phyloP scores from a whole-genome alignment of 1,284 basidiomycete species.

The Schizophyllum amplum region DNA sequence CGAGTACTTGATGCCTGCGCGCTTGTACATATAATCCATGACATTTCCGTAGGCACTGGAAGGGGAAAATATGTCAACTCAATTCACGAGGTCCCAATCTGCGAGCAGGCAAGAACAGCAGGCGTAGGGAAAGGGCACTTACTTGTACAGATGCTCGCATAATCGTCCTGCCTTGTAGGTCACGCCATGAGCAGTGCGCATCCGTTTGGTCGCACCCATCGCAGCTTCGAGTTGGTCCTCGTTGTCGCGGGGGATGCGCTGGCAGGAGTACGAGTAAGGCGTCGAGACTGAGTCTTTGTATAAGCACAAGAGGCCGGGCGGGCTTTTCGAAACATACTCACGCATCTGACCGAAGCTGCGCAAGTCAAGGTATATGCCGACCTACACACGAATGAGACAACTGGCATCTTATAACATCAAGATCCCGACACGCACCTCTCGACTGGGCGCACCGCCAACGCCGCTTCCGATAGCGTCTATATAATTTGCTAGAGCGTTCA shows the following conservation, averaged over 20 bases:
- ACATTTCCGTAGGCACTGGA: constrained; percentile 62
- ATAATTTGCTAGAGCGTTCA: constrained; percentile 67
- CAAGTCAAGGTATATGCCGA: constrained; percentile 65
- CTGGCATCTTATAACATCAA: no score
- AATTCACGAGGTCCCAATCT: no score
- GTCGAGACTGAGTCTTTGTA: constrained; percentile 38
- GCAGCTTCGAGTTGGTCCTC: constrained; percentile 80
- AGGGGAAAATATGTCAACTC: neutral
- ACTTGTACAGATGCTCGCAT: constrained; percentile 62
- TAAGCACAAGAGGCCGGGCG: neutral
- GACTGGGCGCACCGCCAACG: constrained; percentile 10
- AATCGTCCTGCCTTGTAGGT: constrained; percentile 52
- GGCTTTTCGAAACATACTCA: constrained; percentile 27
- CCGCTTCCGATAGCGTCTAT: constrained; percentile 35
- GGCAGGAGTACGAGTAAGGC: constrained; percentile 74
- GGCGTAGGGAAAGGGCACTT: constrained; percentile 16
- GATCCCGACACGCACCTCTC: constrained; percentile 17
- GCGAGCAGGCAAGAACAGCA: neutral
- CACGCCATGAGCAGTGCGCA: constrained; percentile 51
- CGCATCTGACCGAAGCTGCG: constrained; percentile 81
- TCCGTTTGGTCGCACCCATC: constrained; percentile 59
- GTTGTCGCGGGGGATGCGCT: constrained; percentile 59
- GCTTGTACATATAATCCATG: constrained; percentile 69
- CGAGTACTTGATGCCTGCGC: constrained; percentile 60
- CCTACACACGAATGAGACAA: constrained; percentile 12